Evolutionary conservation across 2,329 filamentous ascomycete genomes (phyloP).

Genomic region (Trichoderma asperellum): DNA sequence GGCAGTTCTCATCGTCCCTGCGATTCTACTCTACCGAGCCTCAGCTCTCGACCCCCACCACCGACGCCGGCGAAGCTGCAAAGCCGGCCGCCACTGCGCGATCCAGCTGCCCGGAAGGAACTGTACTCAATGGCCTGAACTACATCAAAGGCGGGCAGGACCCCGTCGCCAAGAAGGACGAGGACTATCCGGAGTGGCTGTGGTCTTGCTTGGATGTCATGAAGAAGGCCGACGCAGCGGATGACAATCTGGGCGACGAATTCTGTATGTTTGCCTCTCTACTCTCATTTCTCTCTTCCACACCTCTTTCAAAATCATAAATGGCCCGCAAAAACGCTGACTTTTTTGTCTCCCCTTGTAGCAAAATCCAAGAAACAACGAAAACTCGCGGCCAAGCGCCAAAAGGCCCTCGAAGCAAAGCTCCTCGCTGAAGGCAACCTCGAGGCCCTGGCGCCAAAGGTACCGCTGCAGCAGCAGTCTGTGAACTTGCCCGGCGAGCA

Average conservation of each 20-base stretch:
- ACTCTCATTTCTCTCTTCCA: neutral
- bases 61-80: slow-evolving; percentile 40
- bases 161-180: slow-evolving; percentile 73
- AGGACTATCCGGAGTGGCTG: slow-evolving; percentile 79
- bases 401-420: slow-evolving; percentile 59
- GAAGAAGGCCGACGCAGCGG: slow-evolving; percentile 57
- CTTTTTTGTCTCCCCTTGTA: slow-evolving; percentile 39
- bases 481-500: slow-evolving; percentile 68
- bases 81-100: slow-evolving; percentile 39
- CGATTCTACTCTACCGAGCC: slow-evolving; percentile 45
- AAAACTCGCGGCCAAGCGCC: slow-evolving; percentile 68
- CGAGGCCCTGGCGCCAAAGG: slow-evolving; percentile 66
- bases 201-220: slow-evolving; percentile 71
- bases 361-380: slow-evolving; percentile 86
- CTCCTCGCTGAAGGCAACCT: slow-evolving; percentile 68
- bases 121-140: slow-evolving; percentile 73
- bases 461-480: slow-evolving; percentile 77
- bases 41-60: slow-evolving; percentile 43
- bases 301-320: no score
- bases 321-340: neutral
- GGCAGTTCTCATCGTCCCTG: slow-evolving; percentile 48
- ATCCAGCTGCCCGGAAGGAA: slow-evolving; percentile 68
- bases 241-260: slow-evolving; percentile 67
- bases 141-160: slow-evolving; percentile 75
- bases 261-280: slow-evolving; percentile 66